Conservation (phyloP, 2,329 filamentous ascomycete genomes). For the Neonectria faginata region DNA sequence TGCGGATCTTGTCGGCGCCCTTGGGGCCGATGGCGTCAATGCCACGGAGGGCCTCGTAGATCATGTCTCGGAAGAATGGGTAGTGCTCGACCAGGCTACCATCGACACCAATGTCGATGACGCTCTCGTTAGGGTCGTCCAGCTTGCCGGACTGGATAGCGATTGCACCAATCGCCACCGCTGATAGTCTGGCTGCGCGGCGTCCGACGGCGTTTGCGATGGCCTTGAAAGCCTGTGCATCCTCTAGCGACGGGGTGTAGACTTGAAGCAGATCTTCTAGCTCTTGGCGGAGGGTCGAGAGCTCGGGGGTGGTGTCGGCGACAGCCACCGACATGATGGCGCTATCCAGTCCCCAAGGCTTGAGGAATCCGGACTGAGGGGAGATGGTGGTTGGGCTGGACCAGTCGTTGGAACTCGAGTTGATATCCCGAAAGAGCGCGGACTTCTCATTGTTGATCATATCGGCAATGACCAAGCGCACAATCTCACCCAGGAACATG, state of each 20-base stretch:
- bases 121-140: slow-evolving; percentile 70
- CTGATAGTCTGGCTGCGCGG: slow-evolving; percentile 87
- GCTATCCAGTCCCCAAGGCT: slow-evolving; percentile 91
- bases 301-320: slow-evolving; percentile 78
- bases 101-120: slow-evolving; percentile 92
- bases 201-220: slow-evolving; percentile 87
- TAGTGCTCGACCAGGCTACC: slow-evolving; percentile 96
- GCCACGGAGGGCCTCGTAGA: slow-evolving; percentile 82
- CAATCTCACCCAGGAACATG: slow-evolving; percentile 97
- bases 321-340: slow-evolving; percentile 89
- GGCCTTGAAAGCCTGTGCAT: slow-evolving; percentile 88
- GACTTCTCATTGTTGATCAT: slow-evolving; percentile 76
- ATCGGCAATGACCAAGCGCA: slow-evolving; percentile 79
- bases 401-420: slow-evolving; percentile 77
- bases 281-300: slow-evolving; percentile 79
- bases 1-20: slow-evolving; percentile 88
- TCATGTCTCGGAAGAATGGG: slow-evolving; percentile 88
- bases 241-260: slow-evolving; percentile 80
- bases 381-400: slow-evolving; percentile 77
- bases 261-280: slow-evolving; percentile 83
- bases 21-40: slow-evolving; percentile 81
- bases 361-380: slow-evolving; percentile 74
- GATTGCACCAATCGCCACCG: slow-evolving; percentile 87
- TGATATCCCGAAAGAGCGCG: slow-evolving; percentile 80
- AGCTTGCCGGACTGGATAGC: slow-evolving; percentile 85